These are phyloP conservation scores for Blastocystis sp. DNA, from an alignment of 352 stramenopile species.

Conservation along the genomic window DNA sequence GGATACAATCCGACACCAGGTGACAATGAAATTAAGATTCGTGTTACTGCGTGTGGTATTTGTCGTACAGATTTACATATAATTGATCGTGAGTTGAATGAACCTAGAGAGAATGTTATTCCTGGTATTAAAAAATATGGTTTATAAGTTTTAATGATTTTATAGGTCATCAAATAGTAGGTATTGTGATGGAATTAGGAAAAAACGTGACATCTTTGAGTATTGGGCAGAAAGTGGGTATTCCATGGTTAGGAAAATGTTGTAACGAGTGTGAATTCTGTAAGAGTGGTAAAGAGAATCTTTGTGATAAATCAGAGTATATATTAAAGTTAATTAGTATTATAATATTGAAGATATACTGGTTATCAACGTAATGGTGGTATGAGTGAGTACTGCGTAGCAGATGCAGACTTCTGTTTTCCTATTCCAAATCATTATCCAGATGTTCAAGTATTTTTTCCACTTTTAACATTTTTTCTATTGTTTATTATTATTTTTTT, in stretches of 20 bases:
- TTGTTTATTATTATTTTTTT: too few relatives aligned
- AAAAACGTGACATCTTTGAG: conserved; percentile 15
- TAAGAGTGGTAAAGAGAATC: conserved; percentile 24
- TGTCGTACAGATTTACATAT: conserved; percentile 33
- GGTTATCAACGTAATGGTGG: conserved; percentile 32
- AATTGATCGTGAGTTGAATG: conserved; percentile 22
- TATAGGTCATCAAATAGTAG: conserved; percentile 32
- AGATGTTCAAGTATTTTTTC: too few relatives aligned
- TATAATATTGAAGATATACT: conserved; percentile 25
- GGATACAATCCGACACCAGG: background rate
- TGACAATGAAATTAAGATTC: conserved; percentile 17
- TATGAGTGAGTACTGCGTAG: conserved; percentile 27
- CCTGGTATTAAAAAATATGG: conserved; percentile 17
- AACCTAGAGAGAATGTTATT: conserved; percentile 28
- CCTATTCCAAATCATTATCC: conserved; percentile 30
- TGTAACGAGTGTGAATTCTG: conserved; percentile 22
- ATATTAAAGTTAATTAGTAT: background rate
- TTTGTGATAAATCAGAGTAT: conserved; percentile 26
- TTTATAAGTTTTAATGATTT: background rate
- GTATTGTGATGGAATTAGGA: conserved; percentile 3
- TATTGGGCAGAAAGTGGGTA: conserved; percentile 23
- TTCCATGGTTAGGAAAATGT: conserved; percentile 30
- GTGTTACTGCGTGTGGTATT: conserved; percentile 20
- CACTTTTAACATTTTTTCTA: too few relatives aligned
- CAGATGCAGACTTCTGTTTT: conserved; percentile 31